phyloP scores from a whole-genome alignment of 2,329 filamentous ascomycete species.

The Aspergillus niger region DNA sequence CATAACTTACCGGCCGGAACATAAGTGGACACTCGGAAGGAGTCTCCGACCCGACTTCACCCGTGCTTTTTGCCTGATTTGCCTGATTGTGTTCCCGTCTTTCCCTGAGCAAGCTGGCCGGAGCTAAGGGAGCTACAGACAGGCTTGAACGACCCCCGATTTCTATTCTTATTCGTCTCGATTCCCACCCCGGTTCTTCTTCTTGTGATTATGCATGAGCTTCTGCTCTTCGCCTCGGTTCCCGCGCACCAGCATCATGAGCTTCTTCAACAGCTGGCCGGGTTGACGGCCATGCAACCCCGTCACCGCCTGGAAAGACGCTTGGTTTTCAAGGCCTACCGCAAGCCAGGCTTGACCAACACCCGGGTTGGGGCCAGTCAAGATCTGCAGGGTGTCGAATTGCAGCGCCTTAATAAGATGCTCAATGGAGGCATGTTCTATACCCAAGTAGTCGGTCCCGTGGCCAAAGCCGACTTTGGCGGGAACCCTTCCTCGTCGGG shows the following conservation, averaged over 20 bases:
- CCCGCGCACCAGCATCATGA: constrained; percentile 60
- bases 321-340: constrained; percentile 60
- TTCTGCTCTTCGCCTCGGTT: constrained; percentile 63
- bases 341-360: constrained; percentile 47
- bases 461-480: constrained; percentile 43
- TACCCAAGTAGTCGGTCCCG: constrained; percentile 53
- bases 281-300: constrained; percentile 63
- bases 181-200: not conserved
- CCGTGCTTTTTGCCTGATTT: constrained; percentile 7
- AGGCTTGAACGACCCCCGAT: not conserved
- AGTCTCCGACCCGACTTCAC: constrained; percentile 18
- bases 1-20: not conserved
- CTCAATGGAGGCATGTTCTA: constrained; percentile 57
- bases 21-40: constrained; percentile 8
- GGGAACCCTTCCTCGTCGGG: constrained; percentile 18
- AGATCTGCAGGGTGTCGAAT: constrained; percentile 46
- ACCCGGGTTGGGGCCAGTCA: constrained; percentile 47
- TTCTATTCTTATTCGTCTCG: constrained; percentile 10
- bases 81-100: not conserved
- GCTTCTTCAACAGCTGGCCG: constrained; percentile 63
- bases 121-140: not conserved
- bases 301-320: constrained; percentile 56
- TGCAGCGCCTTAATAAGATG: constrained; percentile 50
- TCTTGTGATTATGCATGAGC: constrained; percentile 58
- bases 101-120: not conserved